Percentiles rank a stretch among this genome's conserved stretches.
phyloP scores from a whole-genome alignment of 1,139 yeast genomes.

The Yamadazyma trypodendri region DNA sequence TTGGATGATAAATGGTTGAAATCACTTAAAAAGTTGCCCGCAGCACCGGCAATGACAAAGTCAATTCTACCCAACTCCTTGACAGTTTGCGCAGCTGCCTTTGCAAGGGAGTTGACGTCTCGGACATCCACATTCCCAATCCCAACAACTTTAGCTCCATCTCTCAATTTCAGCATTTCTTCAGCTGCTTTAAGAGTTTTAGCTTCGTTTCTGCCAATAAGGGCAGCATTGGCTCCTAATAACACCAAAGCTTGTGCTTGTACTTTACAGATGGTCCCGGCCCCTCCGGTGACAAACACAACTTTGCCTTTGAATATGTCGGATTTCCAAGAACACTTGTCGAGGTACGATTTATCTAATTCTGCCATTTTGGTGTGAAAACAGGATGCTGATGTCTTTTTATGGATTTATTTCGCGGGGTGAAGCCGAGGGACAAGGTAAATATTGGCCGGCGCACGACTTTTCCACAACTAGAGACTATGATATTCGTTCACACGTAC shows the following conservation, averaged over 20 bases:
- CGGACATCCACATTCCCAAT: constrained; percentile 80
- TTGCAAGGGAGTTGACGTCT: constrained; percentile 52
- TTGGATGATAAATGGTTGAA: constrained; percentile 77
- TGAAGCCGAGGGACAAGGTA: not conserved
- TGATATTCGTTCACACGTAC: not conserved
- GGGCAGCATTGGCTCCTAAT: constrained; percentile 86
- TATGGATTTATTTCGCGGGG: not conserved
- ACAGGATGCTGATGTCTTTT: not conserved
- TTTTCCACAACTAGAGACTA: not conserved
- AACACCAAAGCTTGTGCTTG: constrained; percentile 84
- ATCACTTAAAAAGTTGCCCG: constrained; percentile 87
- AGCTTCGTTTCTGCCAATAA: constrained; percentile 72
- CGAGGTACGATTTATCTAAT: constrained; percentile 19
- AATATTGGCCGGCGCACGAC: not conserved
- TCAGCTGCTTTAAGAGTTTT: constrained; percentile 69
- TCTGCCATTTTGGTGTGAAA: not conserved
- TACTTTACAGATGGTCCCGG: constrained; percentile 90
- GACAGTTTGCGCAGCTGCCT: constrained; percentile 69
- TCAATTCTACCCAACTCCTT: constrained; percentile 71
- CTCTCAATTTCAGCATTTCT: constrained; percentile 59
- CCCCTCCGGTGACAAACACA: constrained; percentile 93
- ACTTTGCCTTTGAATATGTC: constrained; percentile 81
- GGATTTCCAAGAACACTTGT: constrained; percentile 46
- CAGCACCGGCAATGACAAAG: constrained; percentile 92
- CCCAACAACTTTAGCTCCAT: constrained; percentile 70